These are phyloP conservation scores for Aspergillus funiculosus DNA, from an alignment of 495 filamentous ascomycete genomes.

Conservation along the genomic window DNA sequence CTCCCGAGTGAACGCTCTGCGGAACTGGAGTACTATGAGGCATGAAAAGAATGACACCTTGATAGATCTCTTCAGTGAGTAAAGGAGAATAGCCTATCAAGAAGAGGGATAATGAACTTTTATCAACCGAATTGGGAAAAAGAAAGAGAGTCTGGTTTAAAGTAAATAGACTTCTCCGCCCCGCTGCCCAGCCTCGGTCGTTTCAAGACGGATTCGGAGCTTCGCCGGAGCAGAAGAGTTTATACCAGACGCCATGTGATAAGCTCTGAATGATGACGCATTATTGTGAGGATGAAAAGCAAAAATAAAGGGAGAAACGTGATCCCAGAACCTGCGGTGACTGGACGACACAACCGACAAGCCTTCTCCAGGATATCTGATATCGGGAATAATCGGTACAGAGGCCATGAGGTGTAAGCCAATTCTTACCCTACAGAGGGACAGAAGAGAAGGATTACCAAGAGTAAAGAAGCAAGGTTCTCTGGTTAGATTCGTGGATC, in stretches of 20 bases:
- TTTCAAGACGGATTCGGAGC: too few species aligned
- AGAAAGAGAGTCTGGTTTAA: too few species aligned
- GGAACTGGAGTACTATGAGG: too few species aligned
- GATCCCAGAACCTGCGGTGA: neutral
- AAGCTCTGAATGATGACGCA: constrained; percentile 4
- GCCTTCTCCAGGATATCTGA: neutral
- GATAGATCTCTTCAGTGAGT: too few species aligned
- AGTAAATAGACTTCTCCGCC: too few species aligned
- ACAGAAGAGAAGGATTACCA: constrained; percentile 2
- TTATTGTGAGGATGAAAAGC: neutral
- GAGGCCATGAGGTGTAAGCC: neutral
- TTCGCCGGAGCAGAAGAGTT: too few species aligned
- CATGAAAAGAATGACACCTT: too few species aligned
- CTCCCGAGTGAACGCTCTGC: too few species aligned
- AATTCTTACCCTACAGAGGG: neutral
- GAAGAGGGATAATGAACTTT: too few species aligned
- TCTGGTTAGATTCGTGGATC: constrained; percentile 6
- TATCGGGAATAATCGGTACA: constrained; percentile 6
- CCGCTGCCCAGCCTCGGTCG: constrained; percentile 2
- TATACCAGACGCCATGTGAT: too few species aligned
- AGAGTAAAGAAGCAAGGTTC: constrained; percentile 2
- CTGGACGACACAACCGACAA: neutral
- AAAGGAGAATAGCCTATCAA: too few species aligned
- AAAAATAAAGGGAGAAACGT: neutral
- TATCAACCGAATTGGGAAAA: too few species aligned